A percentile compares a stretch with the other conserved stretches of the same genome.
These are phyloP conservation scores for Elsinoe perseae DNA, from an alignment of 2,329 filamentous ascomycete genomes.

Conservation along the genomic window DNA sequence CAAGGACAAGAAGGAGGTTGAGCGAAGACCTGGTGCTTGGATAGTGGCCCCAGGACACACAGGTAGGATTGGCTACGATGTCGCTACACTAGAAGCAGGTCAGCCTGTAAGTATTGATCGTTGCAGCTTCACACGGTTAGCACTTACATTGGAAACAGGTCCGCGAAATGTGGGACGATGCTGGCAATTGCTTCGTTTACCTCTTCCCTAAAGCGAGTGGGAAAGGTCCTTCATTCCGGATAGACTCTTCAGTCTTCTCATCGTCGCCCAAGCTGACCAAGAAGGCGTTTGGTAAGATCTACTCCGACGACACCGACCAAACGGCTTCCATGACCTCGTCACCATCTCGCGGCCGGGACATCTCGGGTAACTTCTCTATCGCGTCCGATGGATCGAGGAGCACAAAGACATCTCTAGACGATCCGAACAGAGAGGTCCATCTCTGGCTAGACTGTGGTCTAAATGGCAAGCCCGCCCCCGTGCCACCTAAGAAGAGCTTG, in stretches of 20 bases:
- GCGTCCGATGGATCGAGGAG: constrained; percentile 34
- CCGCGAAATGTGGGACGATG: constrained; percentile 54
- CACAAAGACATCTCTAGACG: constrained; percentile 38
- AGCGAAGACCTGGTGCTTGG: constrained; percentile 45
- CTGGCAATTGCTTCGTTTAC: constrained; percentile 56
- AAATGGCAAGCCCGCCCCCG: constrained; percentile 43
- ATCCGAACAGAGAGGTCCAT: constrained; percentile 46
- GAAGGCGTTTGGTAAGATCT: constrained; percentile 48
- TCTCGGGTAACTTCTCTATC: constrained; percentile 9
- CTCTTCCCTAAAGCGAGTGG: constrained; percentile 51
- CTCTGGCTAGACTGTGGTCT: constrained; percentile 40
- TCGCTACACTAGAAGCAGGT: constrained; percentile 43
- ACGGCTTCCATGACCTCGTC: constrained; percentile 19
- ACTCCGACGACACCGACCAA: constrained; percentile 28
- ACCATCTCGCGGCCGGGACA: not conserved
- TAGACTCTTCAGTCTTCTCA: constrained; percentile 52
- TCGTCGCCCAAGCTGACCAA: constrained; percentile 50
- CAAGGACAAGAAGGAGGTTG: constrained; percentile 28
- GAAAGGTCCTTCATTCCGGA: constrained; percentile 52
- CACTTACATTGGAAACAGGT: constrained; percentile 32
- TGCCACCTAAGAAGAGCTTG: not conserved
- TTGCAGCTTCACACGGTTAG: not conserved
- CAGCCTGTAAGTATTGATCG: constrained; percentile 39
- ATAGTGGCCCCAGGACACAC: constrained; percentile 45
- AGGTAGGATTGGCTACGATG: constrained; percentile 50